phyloP scores from a whole-genome alignment of 768 basidiomycete species.

The Auricularia sp. region DNA sequence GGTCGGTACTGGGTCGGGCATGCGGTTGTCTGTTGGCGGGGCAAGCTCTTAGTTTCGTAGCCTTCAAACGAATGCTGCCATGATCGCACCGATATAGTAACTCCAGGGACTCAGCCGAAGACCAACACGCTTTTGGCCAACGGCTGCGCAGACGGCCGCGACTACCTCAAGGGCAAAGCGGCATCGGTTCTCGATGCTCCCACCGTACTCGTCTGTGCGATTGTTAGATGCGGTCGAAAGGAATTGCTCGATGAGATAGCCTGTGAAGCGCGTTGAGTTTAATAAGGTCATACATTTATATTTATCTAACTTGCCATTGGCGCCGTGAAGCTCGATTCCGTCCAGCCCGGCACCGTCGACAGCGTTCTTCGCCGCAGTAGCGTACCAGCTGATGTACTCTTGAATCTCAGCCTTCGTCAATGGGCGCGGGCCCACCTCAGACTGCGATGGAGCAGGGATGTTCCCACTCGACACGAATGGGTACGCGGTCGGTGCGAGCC shows the following conservation, averaged over 20 bases:
- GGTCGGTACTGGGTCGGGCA: slow-evolving; percentile 44
- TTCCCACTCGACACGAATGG: background rate
- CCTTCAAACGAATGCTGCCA: too few species aligned
- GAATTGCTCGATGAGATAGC: slow-evolving; percentile 52
- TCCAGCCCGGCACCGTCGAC: slow-evolving; percentile 46
- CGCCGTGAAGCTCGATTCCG: slow-evolving; percentile 35
- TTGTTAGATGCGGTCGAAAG: slow-evolving; percentile 46
- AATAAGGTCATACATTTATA: slow-evolving; percentile 5
- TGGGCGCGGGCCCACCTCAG: slow-evolving; percentile 19
- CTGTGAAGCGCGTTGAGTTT: slow-evolving; percentile 15
- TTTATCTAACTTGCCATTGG: slow-evolving; percentile 14
- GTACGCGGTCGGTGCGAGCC: background rate
- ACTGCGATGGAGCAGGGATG: background rate
- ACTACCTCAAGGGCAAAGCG: slow-evolving; percentile 54
- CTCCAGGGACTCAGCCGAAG: slow-evolving; percentile 42
- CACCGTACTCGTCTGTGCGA: slow-evolving; percentile 62
- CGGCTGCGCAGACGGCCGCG: slow-evolving; percentile 41
- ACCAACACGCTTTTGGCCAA: slow-evolving; percentile 43
- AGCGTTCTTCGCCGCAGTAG: slow-evolving; percentile 44
- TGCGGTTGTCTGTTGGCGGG: slow-evolving; percentile 16
- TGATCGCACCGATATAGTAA: too few species aligned
- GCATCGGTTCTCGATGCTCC: slow-evolving; percentile 60
- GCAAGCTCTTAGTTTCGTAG: too few species aligned
- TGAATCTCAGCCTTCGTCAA: slow-evolving; percentile 39
- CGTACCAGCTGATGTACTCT: slow-evolving; percentile 41